These are phyloP conservation scores for Xylariaceae sp. DNA, from an alignment of 2,329 filamentous ascomycete species.

Conservation along the genomic window DNA sequence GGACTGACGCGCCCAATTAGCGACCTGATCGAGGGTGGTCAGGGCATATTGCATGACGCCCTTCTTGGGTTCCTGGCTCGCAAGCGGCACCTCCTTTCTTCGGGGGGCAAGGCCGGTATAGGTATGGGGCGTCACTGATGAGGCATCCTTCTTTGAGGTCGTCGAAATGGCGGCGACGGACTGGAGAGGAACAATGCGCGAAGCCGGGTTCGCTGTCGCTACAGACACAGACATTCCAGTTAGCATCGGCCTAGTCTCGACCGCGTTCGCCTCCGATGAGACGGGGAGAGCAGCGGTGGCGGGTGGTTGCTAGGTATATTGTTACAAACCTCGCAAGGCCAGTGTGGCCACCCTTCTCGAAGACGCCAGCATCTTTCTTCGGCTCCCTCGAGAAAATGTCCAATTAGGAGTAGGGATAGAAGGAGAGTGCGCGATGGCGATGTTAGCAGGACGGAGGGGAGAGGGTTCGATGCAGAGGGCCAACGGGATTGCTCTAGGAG, in stretches of 20 bases:
- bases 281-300: neutral
- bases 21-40: conserved; percentile 74
- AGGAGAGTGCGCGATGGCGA: neutral
- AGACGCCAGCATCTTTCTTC: conserved; percentile 38
- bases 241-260: conserved; percentile 24
- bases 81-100: conserved; percentile 68
- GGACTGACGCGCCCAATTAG: conserved; percentile 80
- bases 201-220: conserved; percentile 64
- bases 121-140: conserved; percentile 50
- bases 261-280: neutral
- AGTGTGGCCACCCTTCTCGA: conserved; percentile 40
- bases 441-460: conserved; percentile 14
- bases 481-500: conserved; percentile 12
- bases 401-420: neutral
- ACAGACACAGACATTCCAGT: conserved; percentile 13
- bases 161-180: conserved; percentile 62
- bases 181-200: conserved; percentile 60
- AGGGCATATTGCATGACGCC: conserved; percentile 79
- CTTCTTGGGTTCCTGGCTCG: conserved; percentile 76
- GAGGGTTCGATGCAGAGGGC: conserved; percentile 8
- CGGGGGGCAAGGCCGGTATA: conserved; percentile 52
- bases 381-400: neutral
- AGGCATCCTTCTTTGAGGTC: conserved; percentile 60
- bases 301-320: neutral
- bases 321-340: conserved; percentile 39